Evolutionary conservation across 2,329 filamentous ascomycete genomes (phyloP).

Genomic region (Tricladium varicosporioides): DNA sequence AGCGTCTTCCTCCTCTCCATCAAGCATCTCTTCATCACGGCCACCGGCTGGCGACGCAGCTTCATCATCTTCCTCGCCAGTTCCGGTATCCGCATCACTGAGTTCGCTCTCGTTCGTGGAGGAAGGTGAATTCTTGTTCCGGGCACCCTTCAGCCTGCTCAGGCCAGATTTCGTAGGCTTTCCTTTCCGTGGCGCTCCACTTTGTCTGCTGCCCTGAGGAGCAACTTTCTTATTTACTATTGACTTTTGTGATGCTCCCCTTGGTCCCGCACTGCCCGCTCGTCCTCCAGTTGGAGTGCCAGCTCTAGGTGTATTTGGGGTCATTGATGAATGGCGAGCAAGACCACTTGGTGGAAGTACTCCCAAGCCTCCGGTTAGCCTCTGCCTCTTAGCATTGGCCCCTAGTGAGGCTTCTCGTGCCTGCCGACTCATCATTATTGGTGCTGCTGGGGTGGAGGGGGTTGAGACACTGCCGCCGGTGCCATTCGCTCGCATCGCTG

Average conservation of each 20-base stretch:
- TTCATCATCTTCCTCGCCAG: slow-evolving; percentile 51
- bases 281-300: slow-evolving; percentile 35
- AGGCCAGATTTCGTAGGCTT: slow-evolving; percentile 54
- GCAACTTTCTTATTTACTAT: slow-evolving; percentile 36
- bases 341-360: slow-evolving; percentile 54
- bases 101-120: slow-evolving; percentile 64
- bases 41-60: slow-evolving; percentile 37
- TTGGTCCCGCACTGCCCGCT: slow-evolving; percentile 60
- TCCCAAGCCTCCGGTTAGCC: slow-evolving; percentile 41
- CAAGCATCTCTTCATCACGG: slow-evolving; percentile 48
- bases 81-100: slow-evolving; percentile 59
- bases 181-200: slow-evolving; percentile 26
- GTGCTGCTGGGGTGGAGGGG: slow-evolving; percentile 58
- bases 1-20: slow-evolving; percentile 65
- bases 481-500: slow-evolving; percentile 19
- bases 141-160: slow-evolving; percentile 55
- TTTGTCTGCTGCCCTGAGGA: slow-evolving; percentile 33
- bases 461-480: slow-evolving; percentile 44
- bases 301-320: slow-evolving; percentile 60
- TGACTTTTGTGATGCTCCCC: slow-evolving; percentile 37
- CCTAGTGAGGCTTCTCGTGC: slow-evolving; percentile 58
- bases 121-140: slow-evolving; percentile 58
- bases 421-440: slow-evolving; percentile 57
- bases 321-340: slow-evolving; percentile 61
- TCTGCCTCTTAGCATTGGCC: slow-evolving; percentile 53